Evolutionary conservation across 768 basidiomycete species (phyloP).

Genomic region (Suillus americanus): DNA sequence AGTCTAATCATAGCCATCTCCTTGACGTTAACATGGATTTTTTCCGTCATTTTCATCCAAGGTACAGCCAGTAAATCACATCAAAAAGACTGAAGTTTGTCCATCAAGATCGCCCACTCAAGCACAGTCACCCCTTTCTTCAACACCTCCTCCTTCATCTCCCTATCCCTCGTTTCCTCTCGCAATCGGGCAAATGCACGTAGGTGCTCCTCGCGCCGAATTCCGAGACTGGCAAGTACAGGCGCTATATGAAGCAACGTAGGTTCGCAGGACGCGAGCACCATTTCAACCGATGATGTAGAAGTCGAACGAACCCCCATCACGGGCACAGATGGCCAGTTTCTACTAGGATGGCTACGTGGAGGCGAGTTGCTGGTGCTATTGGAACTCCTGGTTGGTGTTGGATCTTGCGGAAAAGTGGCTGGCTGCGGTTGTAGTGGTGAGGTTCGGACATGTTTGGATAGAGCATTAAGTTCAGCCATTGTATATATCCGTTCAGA

Average conservation of each 20-base stretch:
- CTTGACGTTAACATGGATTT: background rate
- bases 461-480: constrained; percentile 32
- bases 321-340: constrained; percentile 12
- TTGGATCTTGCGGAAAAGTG: constrained; percentile 8
- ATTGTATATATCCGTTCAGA: constrained; percentile 35
- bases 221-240: constrained; percentile 56
- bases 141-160: constrained; percentile 70
- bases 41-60: background rate
- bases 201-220: constrained; percentile 58
- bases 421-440: constrained; percentile 18
- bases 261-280: constrained; percentile 64
- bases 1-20: background rate
- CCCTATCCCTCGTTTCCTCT: constrained; percentile 66
- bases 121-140: constrained; percentile 66
- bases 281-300: constrained; percentile 44
- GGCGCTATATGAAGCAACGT: constrained; percentile 64
- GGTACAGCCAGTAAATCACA: background rate
- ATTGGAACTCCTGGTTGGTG: constrained; percentile 16
- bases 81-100: constrained; percentile 49
- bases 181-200: constrained; percentile 59
- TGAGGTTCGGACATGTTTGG: constrained; percentile 24
- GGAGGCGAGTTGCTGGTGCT: constrained; percentile 23
- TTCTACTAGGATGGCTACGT: constrained; percentile 13
- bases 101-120: constrained; percentile 79
- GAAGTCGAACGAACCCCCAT: constrained; percentile 34